A percentile compares a stretch with the other conserved stretches of the same genome.
Evolutionary conservation across 2,329 filamentous ascomycete genomes (phyloP).

Genomic region (Hypomyces perniciosus): DNA sequence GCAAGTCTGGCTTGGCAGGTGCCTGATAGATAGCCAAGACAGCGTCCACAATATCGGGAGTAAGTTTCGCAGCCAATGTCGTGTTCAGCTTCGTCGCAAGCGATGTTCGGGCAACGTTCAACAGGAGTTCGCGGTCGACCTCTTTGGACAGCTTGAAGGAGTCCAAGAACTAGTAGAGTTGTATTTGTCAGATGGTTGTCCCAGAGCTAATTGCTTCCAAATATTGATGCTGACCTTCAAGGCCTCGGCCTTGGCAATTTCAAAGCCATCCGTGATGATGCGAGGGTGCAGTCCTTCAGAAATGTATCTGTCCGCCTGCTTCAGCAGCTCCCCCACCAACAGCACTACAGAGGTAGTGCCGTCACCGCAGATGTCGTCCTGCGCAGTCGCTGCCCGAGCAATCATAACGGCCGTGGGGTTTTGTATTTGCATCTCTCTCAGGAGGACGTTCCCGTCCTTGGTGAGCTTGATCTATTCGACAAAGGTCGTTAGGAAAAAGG

Average conservation of each 20-base stretch:
- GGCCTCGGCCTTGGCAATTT: slow-evolving; percentile 89
- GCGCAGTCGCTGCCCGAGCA: slow-evolving; percentile 80
- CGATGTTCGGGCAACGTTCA: slow-evolving; percentile 89
- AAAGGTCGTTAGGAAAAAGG: slow-evolving; percentile 22
- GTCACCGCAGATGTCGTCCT: slow-evolving; percentile 97
- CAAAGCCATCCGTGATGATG: slow-evolving; percentile 95
- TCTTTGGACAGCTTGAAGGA: slow-evolving; percentile 83
- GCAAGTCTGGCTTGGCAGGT: slow-evolving; percentile 87
- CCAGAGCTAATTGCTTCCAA: slow-evolving; percentile 9
- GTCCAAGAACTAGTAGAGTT: slow-evolving; percentile 90
- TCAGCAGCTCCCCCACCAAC: slow-evolving; percentile 90
- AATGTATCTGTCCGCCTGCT: slow-evolving; percentile 96
- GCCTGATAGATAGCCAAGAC: slow-evolving; percentile 90
- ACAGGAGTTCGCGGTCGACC: slow-evolving; percentile 87
- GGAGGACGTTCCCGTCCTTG: slow-evolving; percentile 90
- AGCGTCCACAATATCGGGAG: slow-evolving; percentile 91
- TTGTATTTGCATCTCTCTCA: slow-evolving; percentile 86
- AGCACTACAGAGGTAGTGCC: slow-evolving; percentile 96
- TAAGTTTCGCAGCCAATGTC: slow-evolving; percentile 82
- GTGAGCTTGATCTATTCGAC: slow-evolving; percentile 83
- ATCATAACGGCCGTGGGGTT: slow-evolving; percentile 93
- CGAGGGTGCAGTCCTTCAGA: slow-evolving; percentile 93
- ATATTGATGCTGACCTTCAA: slow-evolving; percentile 57
- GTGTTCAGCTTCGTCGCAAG: slow-evolving; percentile 92
- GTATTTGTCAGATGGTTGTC: slow-evolving; percentile 15